These are phyloP conservation scores for Ceratobasidium theobromae DNA, from an alignment of 1,284 basidiomycete species.

Conservation along the genomic window DNA sequence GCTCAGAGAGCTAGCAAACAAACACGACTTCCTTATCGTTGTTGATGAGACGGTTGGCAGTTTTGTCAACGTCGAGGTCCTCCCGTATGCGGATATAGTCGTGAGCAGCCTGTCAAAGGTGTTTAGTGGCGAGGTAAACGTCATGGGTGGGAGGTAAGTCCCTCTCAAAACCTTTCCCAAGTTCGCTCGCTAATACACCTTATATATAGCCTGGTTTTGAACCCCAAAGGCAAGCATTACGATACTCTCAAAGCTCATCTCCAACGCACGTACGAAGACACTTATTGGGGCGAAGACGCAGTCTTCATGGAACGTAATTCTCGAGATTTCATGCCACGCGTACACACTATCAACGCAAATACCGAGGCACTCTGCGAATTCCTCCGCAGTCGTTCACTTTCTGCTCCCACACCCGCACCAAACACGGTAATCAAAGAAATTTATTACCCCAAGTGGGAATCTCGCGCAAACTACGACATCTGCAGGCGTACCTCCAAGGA, in stretches of 20 bases:
- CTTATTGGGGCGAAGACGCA: conserved; percentile 89
- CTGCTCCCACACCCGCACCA: conserved; percentile 26
- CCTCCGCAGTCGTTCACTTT: conserved; percentile 62
- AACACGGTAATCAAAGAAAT: conserved; percentile 73
- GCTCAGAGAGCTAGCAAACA: conserved; percentile 80
- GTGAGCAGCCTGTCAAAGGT: conserved; percentile 93
- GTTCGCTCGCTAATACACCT: background rate
- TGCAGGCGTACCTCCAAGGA: conserved; percentile 48
- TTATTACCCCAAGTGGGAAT: conserved; percentile 87
- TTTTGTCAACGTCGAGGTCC: conserved; percentile 92
- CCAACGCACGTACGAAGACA: conserved; percentile 74
- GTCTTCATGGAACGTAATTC: conserved; percentile 98
- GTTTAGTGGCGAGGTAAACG: conserved; percentile 93
- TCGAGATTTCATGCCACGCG: conserved; percentile 81
- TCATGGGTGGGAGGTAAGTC: conserved; percentile 92
- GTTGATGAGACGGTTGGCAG: conserved; percentile 97
- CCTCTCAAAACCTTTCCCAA: background rate
- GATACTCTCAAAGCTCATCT: conserved; percentile 62
- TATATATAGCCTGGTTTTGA: conserved; percentile 71
- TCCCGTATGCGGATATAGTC: conserved; percentile 90
- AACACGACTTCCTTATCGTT: conserved; percentile 85
- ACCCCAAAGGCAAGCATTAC: conserved; percentile 76
- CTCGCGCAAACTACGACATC: conserved; percentile 69
- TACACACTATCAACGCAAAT: conserved; percentile 80
- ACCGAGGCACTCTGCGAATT: conserved; percentile 80